These are phyloP conservation scores for Clavaria fumosa DNA, from an alignment of 768 basidiomycete species.

Conservation along the genomic window DNA sequence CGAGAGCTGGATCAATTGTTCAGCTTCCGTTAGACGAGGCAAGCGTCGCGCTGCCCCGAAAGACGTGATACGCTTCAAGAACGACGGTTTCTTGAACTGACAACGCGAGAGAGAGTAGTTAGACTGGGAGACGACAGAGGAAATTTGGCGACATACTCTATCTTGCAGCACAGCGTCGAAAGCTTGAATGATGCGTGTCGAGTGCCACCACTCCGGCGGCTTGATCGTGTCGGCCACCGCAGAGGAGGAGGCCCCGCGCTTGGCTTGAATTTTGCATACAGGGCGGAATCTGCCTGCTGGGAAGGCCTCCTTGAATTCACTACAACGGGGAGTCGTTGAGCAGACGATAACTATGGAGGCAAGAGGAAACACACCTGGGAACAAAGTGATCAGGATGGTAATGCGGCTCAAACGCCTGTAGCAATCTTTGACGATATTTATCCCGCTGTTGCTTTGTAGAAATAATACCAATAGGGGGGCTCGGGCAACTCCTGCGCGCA, in stretches of 20 bases:
- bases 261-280: slow-evolving; percentile 80
- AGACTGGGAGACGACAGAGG: slow-evolving; percentile 2
- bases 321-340: slow-evolving; percentile 16
- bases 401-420: slow-evolving; percentile 69
- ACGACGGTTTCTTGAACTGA: slow-evolving; percentile 77
- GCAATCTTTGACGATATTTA: slow-evolving; percentile 55
- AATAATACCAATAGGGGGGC: slow-evolving; percentile 60
- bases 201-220: slow-evolving; percentile 90
- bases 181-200: slow-evolving; percentile 77
- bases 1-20: slow-evolving; percentile 73
- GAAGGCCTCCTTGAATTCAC: slow-evolving; percentile 92
- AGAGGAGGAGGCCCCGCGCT: slow-evolving; percentile 61
- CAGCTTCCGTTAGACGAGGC: slow-evolving; percentile 61
- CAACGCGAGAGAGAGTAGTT: slow-evolving; percentile 6
- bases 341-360: slow-evolving; percentile 4
- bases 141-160: slow-evolving; percentile 30
- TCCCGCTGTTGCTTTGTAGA: slow-evolving; percentile 72
- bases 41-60: slow-evolving; percentile 57
- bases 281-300: slow-evolving; percentile 85
- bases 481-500: slow-evolving; percentile 48
- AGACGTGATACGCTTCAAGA: slow-evolving; percentile 71
- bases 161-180: slow-evolving; percentile 81
- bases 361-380: slow-evolving; percentile 33
- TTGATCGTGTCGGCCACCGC: slow-evolving; percentile 84
- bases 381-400: slow-evolving; percentile 84